Conservation (phyloP, 495 filamentous ascomycete genomes). For the Penicillium roqueforti region DNA sequence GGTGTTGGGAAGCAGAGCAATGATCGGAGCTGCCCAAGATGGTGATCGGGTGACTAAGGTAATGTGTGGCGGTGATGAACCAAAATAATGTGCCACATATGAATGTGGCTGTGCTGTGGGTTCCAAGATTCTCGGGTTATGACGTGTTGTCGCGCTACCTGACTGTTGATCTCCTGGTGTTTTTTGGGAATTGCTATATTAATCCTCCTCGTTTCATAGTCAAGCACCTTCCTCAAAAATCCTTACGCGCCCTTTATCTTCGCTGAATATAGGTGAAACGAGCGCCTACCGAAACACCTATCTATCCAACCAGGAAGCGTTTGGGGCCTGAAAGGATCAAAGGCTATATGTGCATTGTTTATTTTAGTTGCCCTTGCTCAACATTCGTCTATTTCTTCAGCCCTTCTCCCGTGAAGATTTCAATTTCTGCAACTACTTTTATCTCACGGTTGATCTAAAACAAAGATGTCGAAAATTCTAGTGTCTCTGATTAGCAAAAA, state of each 20-base stretch:
- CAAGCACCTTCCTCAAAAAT: background rate
- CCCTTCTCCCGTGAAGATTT: background rate
- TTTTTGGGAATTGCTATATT: constrained; percentile 3
- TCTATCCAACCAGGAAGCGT: constrained; percentile 6
- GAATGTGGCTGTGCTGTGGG: constrained; percentile 6
- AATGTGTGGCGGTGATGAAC: constrained; percentile 11
- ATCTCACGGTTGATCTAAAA: background rate
- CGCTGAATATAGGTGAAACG: background rate
- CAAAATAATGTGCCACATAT: constrained; percentile 2
- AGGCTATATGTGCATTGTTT: constrained; percentile 13
- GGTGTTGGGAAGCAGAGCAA: constrained; percentile 13
- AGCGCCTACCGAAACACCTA: constrained; percentile 19
- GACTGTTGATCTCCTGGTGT: constrained; percentile 3
- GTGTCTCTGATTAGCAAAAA: constrained; percentile 58
- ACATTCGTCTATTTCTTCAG: constrained; percentile 15
- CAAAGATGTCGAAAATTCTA: constrained; percentile 50
- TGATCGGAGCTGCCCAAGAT: constrained; percentile 12
- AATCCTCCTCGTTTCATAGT: constrained; percentile 1
- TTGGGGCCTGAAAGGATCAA: constrained; percentile 2
- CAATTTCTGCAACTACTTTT: background rate
- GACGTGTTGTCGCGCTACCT: constrained; percentile 11
- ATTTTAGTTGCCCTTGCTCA: constrained; percentile 19
- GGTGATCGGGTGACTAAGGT: constrained; percentile 22
- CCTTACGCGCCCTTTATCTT: background rate
- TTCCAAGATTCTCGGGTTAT: constrained; percentile 15